These are phyloP conservation scores for Aspergillus piperis DNA, from an alignment of 2,329 filamentous ascomycete species.

Conservation along the genomic window DNA sequence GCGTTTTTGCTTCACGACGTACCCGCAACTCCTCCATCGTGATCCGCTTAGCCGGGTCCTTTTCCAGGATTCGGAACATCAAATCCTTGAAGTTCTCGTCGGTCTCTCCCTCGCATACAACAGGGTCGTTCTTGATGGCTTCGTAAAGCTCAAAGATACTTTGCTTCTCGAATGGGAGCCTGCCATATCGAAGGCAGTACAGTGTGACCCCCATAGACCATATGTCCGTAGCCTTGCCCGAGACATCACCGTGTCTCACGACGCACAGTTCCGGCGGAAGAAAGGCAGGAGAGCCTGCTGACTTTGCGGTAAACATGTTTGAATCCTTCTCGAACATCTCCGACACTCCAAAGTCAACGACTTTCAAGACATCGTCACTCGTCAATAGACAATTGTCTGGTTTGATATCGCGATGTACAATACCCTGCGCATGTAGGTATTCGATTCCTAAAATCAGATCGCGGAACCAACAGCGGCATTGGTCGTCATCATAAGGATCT, in stretches of 20 bases:
- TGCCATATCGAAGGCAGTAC: conserved; percentile 87
- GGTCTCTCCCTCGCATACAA: conserved; percentile 63
- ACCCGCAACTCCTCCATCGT: conserved; percentile 80
- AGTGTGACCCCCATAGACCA: conserved; percentile 98
- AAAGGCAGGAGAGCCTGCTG: conserved; percentile 91
- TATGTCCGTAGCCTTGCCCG: conserved; percentile 86
- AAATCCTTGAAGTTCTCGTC: conserved; percentile 73
- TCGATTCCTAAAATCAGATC: conserved; percentile 94
- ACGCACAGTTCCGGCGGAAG: conserved; percentile 90
- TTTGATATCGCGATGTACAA: conserved; percentile 96
- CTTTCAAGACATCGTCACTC: conserved; percentile 88
- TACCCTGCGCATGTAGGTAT: conserved; percentile 90
- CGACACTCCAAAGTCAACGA: conserved; percentile 98
- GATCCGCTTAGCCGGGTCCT: conserved; percentile 80
- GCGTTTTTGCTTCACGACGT: conserved; percentile 47
- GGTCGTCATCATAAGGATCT: conserved; percentile 78
- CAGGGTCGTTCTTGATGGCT: conserved; percentile 72
- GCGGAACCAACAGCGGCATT: conserved; percentile 87
- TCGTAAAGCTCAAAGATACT: conserved; percentile 86
- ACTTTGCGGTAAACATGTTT: conserved; percentile 89
- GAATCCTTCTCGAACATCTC: conserved; percentile 93
- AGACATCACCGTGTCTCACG: conserved; percentile 80
- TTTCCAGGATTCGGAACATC: conserved; percentile 73
- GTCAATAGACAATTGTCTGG: conserved; percentile 93
- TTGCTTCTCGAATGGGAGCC: conserved; percentile 78